Percentiles rank a stretch among this genome's conserved stretches.
Evolutionary conservation across 495 filamentous ascomycete genomes (phyloP).

Genomic region (Polyplosphaeria fusca): DNA sequence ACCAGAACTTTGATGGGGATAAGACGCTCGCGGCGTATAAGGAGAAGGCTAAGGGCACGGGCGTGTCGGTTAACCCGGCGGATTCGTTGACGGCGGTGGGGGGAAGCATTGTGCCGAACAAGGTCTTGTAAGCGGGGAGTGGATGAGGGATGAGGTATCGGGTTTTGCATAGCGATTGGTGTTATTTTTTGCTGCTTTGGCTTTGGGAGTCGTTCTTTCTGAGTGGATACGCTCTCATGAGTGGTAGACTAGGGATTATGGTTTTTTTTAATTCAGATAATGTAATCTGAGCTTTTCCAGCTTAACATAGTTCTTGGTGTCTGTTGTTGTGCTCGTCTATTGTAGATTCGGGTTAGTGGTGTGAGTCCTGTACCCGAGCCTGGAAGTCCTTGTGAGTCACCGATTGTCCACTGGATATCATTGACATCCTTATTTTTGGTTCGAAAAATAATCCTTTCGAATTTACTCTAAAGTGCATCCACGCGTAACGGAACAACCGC

Average conservation of each 20-base stretch:
- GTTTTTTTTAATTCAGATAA: too few species aligned
- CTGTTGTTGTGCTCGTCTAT: too few species aligned
- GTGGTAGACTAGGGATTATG: too few species aligned
- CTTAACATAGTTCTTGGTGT: too few species aligned
- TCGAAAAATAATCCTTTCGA: too few species aligned
- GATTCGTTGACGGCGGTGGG: slow-evolving; percentile 1
- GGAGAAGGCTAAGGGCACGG: slow-evolving; percentile 11
- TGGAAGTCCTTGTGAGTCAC: too few species aligned
- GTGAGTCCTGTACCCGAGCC: too few species aligned
- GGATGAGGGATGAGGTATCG: background rate
- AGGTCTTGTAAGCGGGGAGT: slow-evolving; percentile 13
- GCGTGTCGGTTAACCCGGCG: background rate
- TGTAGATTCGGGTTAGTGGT: too few species aligned
- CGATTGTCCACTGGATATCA: too few species aligned
- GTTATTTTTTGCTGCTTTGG: slow-evolving; percentile 11
- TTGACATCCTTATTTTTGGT: too few species aligned
- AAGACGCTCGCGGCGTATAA: slow-evolving; percentile 31
- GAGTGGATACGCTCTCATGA: too few species aligned
- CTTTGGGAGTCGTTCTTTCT: slow-evolving; percentile 40
- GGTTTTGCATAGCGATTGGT: background rate
- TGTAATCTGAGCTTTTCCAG: too few species aligned
- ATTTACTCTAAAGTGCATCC: slow-evolving; percentile 1
- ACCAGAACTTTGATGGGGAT: slow-evolving; percentile 31
- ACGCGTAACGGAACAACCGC: slow-evolving; percentile 9
- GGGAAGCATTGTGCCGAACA: slow-evolving; percentile 11